A percentile compares a stretch with the other conserved stretches of the same genome.
phyloP scores from a whole-genome alignment of 352 stramenopile genomes.

The Phytophthora macrochlamydospora region DNA sequence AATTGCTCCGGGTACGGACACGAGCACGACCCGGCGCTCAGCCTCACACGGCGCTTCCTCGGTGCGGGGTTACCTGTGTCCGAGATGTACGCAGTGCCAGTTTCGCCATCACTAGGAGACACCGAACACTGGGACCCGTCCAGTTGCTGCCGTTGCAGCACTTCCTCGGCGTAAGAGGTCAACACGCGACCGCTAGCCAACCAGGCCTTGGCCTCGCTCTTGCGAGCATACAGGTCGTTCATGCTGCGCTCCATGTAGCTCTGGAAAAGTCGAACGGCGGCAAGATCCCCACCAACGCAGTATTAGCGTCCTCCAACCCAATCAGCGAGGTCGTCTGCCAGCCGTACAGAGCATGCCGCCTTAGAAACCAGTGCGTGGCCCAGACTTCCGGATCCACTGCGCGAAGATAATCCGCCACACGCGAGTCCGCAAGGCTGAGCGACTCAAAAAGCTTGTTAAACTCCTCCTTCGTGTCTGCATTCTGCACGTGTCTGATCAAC shows the following conservation, averaged over 20 bases:
- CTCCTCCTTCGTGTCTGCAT: constrained; percentile 34
- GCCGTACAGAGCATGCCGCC: constrained; percentile 39
- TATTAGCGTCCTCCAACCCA: constrained; percentile 23
- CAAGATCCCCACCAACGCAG: constrained; percentile 23
- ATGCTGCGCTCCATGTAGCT: constrained; percentile 56
- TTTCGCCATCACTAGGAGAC: constrained; percentile 45
- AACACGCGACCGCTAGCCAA: constrained; percentile 25
- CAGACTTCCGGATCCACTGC: constrained; percentile 34
- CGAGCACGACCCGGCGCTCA: constrained; percentile 37
- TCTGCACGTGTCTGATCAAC: constrained; percentile 37
- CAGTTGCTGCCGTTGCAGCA: constrained; percentile 34
- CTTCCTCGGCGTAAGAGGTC: constrained; percentile 42
- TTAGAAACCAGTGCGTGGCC: constrained; percentile 48
- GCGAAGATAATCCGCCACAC: constrained; percentile 26
- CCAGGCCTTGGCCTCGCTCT: constrained; percentile 39
- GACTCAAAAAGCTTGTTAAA: constrained; percentile 32
- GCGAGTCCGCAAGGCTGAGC: constrained; percentile 22
- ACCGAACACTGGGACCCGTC: constrained; percentile 43
- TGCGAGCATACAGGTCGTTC: constrained; percentile 44
- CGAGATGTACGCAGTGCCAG: constrained; percentile 45
- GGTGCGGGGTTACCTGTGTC: constrained; percentile 25
- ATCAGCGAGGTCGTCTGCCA: constrained; percentile 41
- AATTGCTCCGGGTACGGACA: constrained; percentile 43
- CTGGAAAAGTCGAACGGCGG: constrained; percentile 55
- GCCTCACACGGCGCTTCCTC: constrained; percentile 48